phyloP scores from a whole-genome alignment of 2,329 filamentous ascomycete genomes.

The Pseudogymnoascus sp. region DNA sequence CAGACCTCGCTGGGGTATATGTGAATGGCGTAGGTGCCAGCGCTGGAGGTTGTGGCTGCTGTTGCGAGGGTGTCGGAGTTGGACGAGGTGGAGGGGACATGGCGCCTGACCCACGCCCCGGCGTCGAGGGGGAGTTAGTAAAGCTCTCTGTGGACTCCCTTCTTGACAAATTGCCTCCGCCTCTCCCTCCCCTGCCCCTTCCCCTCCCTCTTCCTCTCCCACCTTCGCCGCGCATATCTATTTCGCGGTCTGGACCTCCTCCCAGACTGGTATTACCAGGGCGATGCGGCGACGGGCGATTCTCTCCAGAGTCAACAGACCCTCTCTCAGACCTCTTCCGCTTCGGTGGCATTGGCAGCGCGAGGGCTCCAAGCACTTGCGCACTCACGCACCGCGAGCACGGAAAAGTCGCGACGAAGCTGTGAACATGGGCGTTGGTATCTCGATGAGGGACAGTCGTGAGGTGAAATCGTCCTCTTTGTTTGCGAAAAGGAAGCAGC shows the following conservation, averaged over 20 bases:
- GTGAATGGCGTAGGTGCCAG: not conserved
- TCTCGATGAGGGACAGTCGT: constrained; percentile 1
- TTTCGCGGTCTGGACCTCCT: constrained; percentile 44
- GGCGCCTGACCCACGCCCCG: constrained; percentile 24
- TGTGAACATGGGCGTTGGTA: not conserved
- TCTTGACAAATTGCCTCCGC: constrained; percentile 24
- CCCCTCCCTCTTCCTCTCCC: constrained; percentile 39
- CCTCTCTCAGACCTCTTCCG: constrained; percentile 30
- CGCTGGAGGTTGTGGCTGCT: constrained; percentile 1
- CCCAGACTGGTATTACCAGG: constrained; percentile 47
- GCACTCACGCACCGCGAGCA: constrained; percentile 4
- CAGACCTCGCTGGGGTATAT: constrained; percentile 16
- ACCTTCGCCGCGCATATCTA: constrained; percentile 39
- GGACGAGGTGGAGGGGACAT: constrained; percentile 28
- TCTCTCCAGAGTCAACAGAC: constrained; percentile 34
- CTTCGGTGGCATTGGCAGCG: constrained; percentile 17
- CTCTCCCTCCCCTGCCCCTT: constrained; percentile 33
- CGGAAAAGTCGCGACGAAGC: not conserved
- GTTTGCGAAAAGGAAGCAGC: not conserved
- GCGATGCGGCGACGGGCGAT: constrained; percentile 54
- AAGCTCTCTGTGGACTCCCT: constrained; percentile 23
- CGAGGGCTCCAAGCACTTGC: not conserved
- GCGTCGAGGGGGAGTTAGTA: constrained; percentile 22
- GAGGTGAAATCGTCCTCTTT: not conserved
- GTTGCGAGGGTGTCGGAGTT: constrained; percentile 18